Conservation (phyloP, 208 protist genomes). For the Leptomonas pyrrhocoris region DNA sequence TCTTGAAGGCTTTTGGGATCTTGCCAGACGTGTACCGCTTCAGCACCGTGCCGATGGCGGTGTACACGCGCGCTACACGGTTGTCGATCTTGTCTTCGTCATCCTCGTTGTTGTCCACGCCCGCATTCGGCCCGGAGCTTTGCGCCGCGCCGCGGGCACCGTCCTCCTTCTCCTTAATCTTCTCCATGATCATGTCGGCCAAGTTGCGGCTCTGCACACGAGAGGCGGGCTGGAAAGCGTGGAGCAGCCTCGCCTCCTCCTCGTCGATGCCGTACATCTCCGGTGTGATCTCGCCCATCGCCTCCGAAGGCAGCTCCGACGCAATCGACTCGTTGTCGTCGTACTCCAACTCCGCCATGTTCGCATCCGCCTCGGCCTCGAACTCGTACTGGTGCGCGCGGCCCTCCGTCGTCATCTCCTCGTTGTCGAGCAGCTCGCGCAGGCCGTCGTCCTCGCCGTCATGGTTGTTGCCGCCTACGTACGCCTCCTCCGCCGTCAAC, state of each 20-base stretch:
- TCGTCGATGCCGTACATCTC: conserved; percentile 89
- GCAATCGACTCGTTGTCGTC: conserved; percentile 78
- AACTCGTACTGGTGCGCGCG: conserved; percentile 18
- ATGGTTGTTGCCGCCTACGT: conserved; percentile 10
- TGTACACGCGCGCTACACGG: conserved; percentile 91
- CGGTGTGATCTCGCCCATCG: conserved; percentile 47
- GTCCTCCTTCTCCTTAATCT: conserved; percentile 87
- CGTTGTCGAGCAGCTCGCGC: conserved; percentile 19
- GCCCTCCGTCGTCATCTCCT: conserved; percentile 22
- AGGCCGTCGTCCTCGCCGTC: conserved; percentile 18
- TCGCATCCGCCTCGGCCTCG: conserved; percentile 56
- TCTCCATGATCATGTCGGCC: conserved; percentile 92
- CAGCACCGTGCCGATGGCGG: conserved; percentile 94
- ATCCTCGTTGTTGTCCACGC: conserved; percentile 23
- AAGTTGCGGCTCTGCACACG: conserved; percentile 88
- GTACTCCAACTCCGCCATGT: conserved; percentile 74
- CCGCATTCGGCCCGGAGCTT: conserved; percentile 13
- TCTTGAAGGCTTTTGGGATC: conserved; percentile 99
- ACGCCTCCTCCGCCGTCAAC: conserved; percentile 30
- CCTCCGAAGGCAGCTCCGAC: conserved; percentile 82
- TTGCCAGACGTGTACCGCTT: conserved; percentile 97
- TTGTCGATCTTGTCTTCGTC: conserved; percentile 66
- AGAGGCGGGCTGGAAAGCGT: conserved; percentile 87
- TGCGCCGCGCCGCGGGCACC: conserved; percentile 26
- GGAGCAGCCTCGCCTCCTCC: conserved; percentile 86